Base-by-base conservation (phyloP, 805 yeast genomes). In the Metschnikowia orientalis region DNA sequence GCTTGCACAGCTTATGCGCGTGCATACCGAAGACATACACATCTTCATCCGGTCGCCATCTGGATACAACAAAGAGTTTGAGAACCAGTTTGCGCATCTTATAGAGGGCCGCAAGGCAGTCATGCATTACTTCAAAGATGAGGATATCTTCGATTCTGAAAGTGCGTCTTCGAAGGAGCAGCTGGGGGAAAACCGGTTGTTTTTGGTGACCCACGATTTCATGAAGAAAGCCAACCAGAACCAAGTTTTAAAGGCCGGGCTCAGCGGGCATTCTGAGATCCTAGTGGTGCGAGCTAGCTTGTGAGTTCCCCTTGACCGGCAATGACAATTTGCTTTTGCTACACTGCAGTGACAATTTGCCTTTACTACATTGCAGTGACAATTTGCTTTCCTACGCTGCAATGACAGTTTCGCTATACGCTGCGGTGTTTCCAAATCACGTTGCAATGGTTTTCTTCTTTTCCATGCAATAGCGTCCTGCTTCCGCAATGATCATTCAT, bases 1-100 rank as follows among this genome's bases (percentile, higher is more conserved):
- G 27, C 51, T 51, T 18, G 45, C 43, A 23, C 52, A 48, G 28
- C 41, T 61, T 27, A 35, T 45, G 4, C 16, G 28, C 3, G 30
- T 28, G 4, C 26, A 38, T 17, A 21, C 23, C 3, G 26, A 23
- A 8, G n/a, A n/a, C n/a, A 34, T 45, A 11, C 35, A 27, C 18
- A 38, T 45, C 1, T 31, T 35, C 23, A 35, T 45, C 20, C 43
- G 44, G 19, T 35, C 41, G 11, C 28, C 45, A n/a, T 29, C 41
- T 8, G 36, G 36, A 3, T 24, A 27, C 30, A 34, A 40, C 34
- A 30, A 22, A 24, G 43, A 40, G 33, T 42, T 45, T 18, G 47
- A 38, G 34, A 32, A 25, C n/a, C 49, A 45, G 27, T 45, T 42
- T 25, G 32, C 28, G 23, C 40, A 24, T 13, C 31, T 29, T 20